phyloP scores from a whole-genome alignment of 345 rosid species.

The Streptanthus diversifolius region DNA sequence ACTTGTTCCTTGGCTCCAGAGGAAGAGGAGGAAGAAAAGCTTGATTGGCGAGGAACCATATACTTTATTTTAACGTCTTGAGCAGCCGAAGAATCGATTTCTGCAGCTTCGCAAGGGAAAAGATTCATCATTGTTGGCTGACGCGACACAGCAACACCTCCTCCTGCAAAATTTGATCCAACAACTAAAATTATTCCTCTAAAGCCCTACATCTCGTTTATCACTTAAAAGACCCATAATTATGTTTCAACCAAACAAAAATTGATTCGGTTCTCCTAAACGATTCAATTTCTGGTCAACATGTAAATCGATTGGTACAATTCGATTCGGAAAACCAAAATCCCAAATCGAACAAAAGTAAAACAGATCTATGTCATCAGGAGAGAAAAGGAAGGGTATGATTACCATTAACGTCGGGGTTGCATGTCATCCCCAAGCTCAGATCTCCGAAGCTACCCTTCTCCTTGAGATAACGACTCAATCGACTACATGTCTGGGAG shows the following conservation, averaged over 20 bases:
- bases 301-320: background rate
- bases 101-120: conserved; percentile 43
- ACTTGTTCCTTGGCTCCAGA: conserved; percentile 37
- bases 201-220: too few relatives aligned
- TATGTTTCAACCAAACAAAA: too few relatives aligned
- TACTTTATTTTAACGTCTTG: conserved; percentile 46
- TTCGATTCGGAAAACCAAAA: too few relatives aligned
- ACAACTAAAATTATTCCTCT: background rate
- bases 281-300: background rate
- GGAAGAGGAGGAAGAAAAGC: conserved; percentile 36
- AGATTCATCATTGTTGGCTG: conserved; percentile 52
- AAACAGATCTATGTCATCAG: background rate
- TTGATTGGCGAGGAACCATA: conserved; percentile 56
- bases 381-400: background rate
- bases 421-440: conserved; percentile 56
- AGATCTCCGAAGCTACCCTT: conserved; percentile 68
- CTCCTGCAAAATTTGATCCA: conserved; percentile 20
- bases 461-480: conserved; percentile 80
- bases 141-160: conserved; percentile 20
- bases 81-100: conserved; percentile 7
- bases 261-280: background rate
- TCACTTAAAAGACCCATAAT: too few relatives aligned
- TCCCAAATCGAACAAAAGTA: background rate
- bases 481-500: conserved; percentile 56
- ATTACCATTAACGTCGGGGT: conserved; percentile 41